Evolutionary conservation across 73 alveolate species (phyloP), one percentile per base, ranked within the genome.

Genomic region (Symbiodinium natans): DNA sequence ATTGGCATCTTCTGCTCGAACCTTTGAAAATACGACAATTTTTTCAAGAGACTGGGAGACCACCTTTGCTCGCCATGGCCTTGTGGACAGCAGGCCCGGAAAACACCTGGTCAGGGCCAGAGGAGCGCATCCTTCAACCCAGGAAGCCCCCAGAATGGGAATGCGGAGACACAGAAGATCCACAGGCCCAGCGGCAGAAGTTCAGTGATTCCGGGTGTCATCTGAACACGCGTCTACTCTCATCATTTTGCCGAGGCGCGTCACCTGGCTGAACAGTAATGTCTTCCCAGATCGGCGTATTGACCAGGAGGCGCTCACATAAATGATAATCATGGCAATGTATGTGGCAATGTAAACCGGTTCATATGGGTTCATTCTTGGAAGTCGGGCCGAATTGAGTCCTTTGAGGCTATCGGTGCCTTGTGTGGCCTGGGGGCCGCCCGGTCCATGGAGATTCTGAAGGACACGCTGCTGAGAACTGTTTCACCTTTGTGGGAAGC

Each of bases 221-320:
- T 52, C n/a, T n/a, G n/a, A n/a, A n/a, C n/a, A n/a, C n/a, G n/a
- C n/a, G n/a, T n/a, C n/a, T n/a, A n/a, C n/a, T n/a, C n/a, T n/a
- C n/a, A n/a, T n/a, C n/a, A n/a, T n/a, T n/a, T n/a, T n/a, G n/a
- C n/a, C n/a, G 38, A 63, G 77, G 77, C 46, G 87, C 33, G 41
- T 77, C 21, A 86, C 41, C 42, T 87, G 94, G 94, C 94, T 87
- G 85, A 87, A 87, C 71, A 39, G 23, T 85, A 87, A 87, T 21
- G 94, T 87, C 68, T 87, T 87, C 77, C 56, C 94, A 8, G 94
- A 87, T 29, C 83, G 94, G 43, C 84, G 63, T 40, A 87, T 87
- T 27, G 94, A 87, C 77, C 71, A 54, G 27, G 94, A 87, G 94
- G 94, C 43, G 21, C 59, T 2, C n/a, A n/a, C n/a, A n/a, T n/a